Base-by-base conservation (phyloP, 2,329 filamentous ascomycete genomes). In the Epichloe glyceriae region DNA sequence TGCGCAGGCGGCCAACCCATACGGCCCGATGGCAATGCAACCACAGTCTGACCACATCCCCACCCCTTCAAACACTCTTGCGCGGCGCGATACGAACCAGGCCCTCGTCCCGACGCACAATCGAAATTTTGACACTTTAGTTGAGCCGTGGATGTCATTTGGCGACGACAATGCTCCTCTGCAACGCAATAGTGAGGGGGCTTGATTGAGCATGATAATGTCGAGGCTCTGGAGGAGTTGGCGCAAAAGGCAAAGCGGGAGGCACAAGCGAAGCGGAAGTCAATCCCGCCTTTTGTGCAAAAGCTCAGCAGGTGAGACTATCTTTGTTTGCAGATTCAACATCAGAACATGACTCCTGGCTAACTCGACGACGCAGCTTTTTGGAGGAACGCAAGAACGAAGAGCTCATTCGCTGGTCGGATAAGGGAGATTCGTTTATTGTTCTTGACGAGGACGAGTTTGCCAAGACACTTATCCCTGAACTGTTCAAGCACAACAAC, bases 401-500 rank as follows among this genome's bases (percentile, higher is more conserved):
- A 3, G 88, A 96, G 35, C 74, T 97, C 46, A 98, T 98, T 63
- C 83, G 91, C 59, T 98, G 93, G 93, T 96, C 93, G 0, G 88
- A 95, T 60, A 88, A 91, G 62, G 93, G 93, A 33, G 89, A 95
- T 62, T 96, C 91, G 0, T 98, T 98, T 69, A 86, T 97, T 51
- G 91, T 98, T 3, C 72, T 97, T 8, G 91, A 98, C 62, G 93
- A 98, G 68, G 93, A 98, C 62, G 91, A 95, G 69, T 98, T 98
- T 64, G 96, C 93, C 19, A 97, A 96, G 70, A 88, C 87, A 38
- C 85, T 98, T 59, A 86, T 98, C 22, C 93, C 93, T 1, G 95
- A 97, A 67, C 83, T 97, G 55, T 98, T 98, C 77, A 98, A 98
- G 69, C 93, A 98, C 71, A 95, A 91, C 76, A 96, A 96, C 66